A percentile compares a stretch with the other conserved stretches of the same genome.
phyloP scores from a whole-genome alignment of 2,329 filamentous ascomycete species.

The Lecanoromycetidae sp. region DNA sequence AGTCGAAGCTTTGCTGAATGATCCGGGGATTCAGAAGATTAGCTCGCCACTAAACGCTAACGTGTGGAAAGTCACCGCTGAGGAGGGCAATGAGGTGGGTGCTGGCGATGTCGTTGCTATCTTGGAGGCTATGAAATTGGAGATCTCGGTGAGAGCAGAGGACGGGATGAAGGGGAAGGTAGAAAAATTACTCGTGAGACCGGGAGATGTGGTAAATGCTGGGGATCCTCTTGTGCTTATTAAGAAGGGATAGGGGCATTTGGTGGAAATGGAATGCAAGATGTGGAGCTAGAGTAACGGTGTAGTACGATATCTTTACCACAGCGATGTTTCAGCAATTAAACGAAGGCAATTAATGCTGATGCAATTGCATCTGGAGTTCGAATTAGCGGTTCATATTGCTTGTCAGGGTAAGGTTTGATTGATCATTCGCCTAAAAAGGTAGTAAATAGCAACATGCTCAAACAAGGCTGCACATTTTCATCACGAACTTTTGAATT shows the following conservation, averaged over 20 bases:
- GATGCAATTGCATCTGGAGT: no score
- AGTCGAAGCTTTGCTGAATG: slow-evolving; percentile 38
- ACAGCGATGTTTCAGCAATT: no score
- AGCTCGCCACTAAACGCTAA: slow-evolving; percentile 39
- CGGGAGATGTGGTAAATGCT: slow-evolving; percentile 28
- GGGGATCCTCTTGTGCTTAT: slow-evolving; percentile 20
- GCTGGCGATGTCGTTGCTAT: slow-evolving; percentile 34
- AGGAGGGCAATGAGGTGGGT: slow-evolving; percentile 30
- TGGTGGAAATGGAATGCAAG: no score
- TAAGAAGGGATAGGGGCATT: slow-evolving; percentile 4
- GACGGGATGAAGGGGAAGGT: slow-evolving; percentile 23
- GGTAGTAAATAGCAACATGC: no score
- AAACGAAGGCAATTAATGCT: no score
- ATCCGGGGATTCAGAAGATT: slow-evolving; percentile 28
- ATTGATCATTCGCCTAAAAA: no score
- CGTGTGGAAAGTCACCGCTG: slow-evolving; percentile 41
- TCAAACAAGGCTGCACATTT: no score
- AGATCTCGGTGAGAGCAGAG: slow-evolving; percentile 35
- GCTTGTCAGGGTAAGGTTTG: no score
- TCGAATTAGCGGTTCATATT: no score
- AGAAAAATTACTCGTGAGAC: slow-evolving; percentile 31
- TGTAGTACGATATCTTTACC: no score
- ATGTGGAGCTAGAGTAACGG: no score
- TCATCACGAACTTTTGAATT: no score
- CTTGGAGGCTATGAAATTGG: slow-evolving; percentile 48